Evolutionary conservation across 768 basidiomycete species (phyloP).

Genomic region (Dioszegia hungarica): DNA sequence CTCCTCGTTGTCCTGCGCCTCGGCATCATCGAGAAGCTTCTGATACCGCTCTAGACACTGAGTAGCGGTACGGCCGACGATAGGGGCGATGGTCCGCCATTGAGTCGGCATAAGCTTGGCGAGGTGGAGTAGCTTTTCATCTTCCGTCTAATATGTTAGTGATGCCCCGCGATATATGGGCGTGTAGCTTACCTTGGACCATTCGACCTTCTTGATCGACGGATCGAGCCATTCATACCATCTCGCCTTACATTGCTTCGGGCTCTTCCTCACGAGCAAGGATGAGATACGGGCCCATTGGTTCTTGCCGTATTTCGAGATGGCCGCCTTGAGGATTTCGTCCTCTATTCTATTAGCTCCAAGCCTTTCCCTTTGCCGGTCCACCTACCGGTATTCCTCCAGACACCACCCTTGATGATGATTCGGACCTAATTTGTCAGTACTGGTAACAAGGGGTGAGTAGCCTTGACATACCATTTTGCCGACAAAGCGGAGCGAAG

Average conservation of each 20-base stretch:
- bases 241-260: conserved; percentile 88
- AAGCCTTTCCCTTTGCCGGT: background rate
- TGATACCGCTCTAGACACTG: conserved; percentile 98
- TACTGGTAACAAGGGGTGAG: too few relatives aligned
- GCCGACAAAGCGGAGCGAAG: background rate
- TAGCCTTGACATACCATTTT: background rate
- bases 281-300: conserved; percentile 93
- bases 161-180: background rate
- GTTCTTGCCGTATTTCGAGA: conserved; percentile 55
- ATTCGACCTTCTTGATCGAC: conserved; percentile 98
- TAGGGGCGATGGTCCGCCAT: conserved; percentile 98
- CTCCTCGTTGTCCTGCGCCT: conserved; percentile 93
- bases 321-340: conserved; percentile 98
- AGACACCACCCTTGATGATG: conserved; percentile 51
- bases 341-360: conserved; percentile 52
- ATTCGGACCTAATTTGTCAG: conserved; percentile 40
- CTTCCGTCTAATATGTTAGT: conserved; percentile 69
- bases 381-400: conserved; percentile 45
- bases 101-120: conserved; percentile 99
- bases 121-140: conserved; percentile 94
- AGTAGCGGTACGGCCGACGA: conserved; percentile 93
- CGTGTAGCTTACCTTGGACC: conserved; percentile 73
- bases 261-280: conserved; percentile 92
- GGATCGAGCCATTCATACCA: conserved; percentile 99
- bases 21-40: conserved; percentile 93